Base-by-base conservation (phyloP, 768 basidiomycete species). In the Gymnopilus junonius region DNA sequence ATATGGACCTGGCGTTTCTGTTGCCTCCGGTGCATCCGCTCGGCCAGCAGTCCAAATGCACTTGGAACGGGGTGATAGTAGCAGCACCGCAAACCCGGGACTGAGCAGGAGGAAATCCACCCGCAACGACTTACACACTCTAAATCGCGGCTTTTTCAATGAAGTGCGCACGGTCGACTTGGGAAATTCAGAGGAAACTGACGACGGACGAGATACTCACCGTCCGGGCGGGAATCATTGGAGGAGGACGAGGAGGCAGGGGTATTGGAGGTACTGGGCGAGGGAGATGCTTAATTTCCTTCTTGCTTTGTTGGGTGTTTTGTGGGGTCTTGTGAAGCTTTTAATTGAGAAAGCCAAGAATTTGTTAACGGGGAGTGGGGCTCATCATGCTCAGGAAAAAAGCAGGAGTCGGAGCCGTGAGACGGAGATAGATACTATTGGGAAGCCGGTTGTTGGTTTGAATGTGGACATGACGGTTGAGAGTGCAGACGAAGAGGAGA, bases 161-260 rank as follows among this genome's bases (percentile, higher is more conserved):
- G 77, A 75, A 56, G 73, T 75, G 29, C 65, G 72, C 37, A 68
- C 61, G 17, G 66, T 73, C 32, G 73, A 75, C 63, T 51, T 78
- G 23, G 76, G 75, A 12, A 59, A 58, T 25, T 45, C 65, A 4
- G 63, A 66, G 14, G 21, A 55, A 2, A 61, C 53, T 46, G 59
- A 45, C 32, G 31, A 55, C 31, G 8, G 59, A 11, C 37, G 23
- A 5, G 15, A 1, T 3, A 8, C 48, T 7, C 6, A 6, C 12
- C 34, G 12, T 35, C 34, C 34, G 7, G 7, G 12, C 34, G 7
- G 6, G 5, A 3, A 20, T 42, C 40, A 8, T n/a, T n/a, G n/a
- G 40, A 17, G 37, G 37, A 39, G 40, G 40, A 42, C 25, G 23
- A 25, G 45, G 21, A 48, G 25, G 12, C 14, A 29, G 2, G 54